These are phyloP conservation scores for Rubia yunnanensis DNA, from an alignment of 257 asterid species.

Conservation along the genomic window DNA sequence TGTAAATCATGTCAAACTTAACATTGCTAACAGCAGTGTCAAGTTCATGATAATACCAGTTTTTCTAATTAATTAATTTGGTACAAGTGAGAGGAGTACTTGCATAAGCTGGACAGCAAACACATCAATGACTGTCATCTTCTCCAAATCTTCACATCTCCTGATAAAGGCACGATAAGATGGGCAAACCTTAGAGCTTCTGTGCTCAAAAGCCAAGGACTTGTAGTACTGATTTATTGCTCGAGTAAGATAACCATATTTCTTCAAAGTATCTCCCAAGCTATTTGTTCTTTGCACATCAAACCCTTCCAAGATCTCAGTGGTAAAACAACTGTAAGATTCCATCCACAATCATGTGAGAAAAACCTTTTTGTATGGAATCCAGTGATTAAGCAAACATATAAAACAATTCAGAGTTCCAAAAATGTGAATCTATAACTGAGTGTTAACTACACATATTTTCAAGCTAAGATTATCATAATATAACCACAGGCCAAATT, in stretches of 20 bases:
- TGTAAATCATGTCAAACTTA: neutral
- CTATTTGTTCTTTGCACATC: constrained; percentile 88
- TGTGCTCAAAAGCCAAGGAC: constrained; percentile 42
- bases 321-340: constrained; percentile 82
- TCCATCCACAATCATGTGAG: constrained; percentile 14
- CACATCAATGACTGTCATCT: constrained; percentile 84
- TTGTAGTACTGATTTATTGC: constrained; percentile 63
- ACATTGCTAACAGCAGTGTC: neutral
- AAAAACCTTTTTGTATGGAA: neutral
- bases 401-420: neutral
- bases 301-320: constrained; percentile 97
- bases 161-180: constrained; percentile 54
- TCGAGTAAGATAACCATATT: constrained; percentile 79
- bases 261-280: constrained; percentile 78
- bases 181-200: constrained; percentile 42
- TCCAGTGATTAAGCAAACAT: constrained; percentile 7
- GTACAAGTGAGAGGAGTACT: constrained; percentile 29
- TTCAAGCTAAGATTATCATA: neutral
- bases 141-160: constrained; percentile 74
- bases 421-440: neutral
- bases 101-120: constrained; percentile 96
- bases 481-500: neutral
- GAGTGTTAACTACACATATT: neutral
- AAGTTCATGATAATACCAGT: neutral
- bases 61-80: neutral